A percentile compares a stretch with the other conserved stretches of the same genome.
Evolutionary conservation across 2,329 filamentous ascomycete genomes (phyloP).

Genomic region (Trichoderma koningii): DNA sequence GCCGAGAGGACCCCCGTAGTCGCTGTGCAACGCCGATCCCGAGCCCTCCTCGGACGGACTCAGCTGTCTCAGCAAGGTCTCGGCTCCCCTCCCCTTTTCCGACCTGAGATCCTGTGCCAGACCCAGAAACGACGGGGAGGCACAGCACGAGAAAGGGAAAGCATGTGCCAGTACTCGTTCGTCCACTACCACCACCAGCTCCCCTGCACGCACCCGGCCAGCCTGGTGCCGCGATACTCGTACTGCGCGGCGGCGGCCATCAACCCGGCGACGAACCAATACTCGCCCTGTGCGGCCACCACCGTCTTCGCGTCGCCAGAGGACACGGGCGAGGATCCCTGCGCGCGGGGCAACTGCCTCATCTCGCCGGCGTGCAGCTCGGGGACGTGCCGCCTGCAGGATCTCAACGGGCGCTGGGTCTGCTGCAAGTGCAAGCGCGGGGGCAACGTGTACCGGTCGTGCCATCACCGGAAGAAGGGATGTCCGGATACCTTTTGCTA

Average conservation of each 20-base stretch:
- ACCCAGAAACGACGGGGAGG: background rate
- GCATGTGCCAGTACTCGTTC: conserved; percentile 55
- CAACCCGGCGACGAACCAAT: conserved; percentile 36
- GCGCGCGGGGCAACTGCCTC: conserved; percentile 49
- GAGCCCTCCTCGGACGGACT: conserved; percentile 24
- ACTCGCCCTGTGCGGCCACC: conserved; percentile 32
- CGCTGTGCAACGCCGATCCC: conserved; percentile 25
- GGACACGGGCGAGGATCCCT: conserved; percentile 45
- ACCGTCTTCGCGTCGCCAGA: conserved; percentile 39
- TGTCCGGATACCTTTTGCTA: conserved; percentile 56
- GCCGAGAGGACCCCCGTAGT: conserved; percentile 32
- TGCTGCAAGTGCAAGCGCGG: conserved; percentile 54
- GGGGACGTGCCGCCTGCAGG: conserved; percentile 51
- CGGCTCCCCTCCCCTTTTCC: conserved; percentile 1
- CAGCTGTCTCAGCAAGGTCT: conserved; percentile 7
- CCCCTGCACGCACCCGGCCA: conserved; percentile 46
- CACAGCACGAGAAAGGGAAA: background rate
- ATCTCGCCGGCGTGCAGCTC: conserved; percentile 49
- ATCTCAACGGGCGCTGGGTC: conserved; percentile 51
- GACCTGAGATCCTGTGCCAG: background rate
- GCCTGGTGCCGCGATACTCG: conserved; percentile 47
- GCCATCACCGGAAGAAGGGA: conserved; percentile 48
- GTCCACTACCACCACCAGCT: conserved; percentile 54
- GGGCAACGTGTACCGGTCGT: conserved; percentile 50
- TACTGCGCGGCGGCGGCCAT: conserved; percentile 45